These are phyloP conservation scores for Pichia sp. DNA, from an alignment of 1,139 yeast genomes.

Conservation along the genomic window DNA sequence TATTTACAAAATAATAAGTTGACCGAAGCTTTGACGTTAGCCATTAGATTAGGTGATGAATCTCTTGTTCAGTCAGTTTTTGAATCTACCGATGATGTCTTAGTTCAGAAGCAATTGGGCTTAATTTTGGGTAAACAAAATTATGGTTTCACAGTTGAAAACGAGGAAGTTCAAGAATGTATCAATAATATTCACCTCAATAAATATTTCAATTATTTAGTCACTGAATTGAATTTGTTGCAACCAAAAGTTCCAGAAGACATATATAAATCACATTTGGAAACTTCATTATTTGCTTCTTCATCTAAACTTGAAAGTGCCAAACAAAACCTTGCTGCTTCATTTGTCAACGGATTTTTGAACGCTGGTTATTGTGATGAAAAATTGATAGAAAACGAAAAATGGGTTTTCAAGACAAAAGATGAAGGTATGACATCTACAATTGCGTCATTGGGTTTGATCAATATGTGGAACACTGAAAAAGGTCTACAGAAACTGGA, in stretches of 20 bases:
- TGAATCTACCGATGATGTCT: slow-evolving; percentile 59
- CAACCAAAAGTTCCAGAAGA: slow-evolving; percentile 95
- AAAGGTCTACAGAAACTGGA: slow-evolving; percentile 89
- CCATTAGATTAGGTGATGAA: slow-evolving; percentile 83
- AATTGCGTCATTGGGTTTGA: slow-evolving; percentile 85
- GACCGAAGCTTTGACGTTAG: slow-evolving; percentile 85
- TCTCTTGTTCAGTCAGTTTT: slow-evolving; percentile 72
- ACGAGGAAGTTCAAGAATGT: slow-evolving; percentile 77
- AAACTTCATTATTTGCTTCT: slow-evolving; percentile 40
- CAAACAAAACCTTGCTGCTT: slow-evolving; percentile 90
- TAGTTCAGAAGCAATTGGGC: slow-evolving; percentile 83
- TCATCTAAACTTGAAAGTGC: slow-evolving; percentile 79
- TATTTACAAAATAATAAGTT: slow-evolving; percentile 72
- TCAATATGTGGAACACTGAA: slow-evolving; percentile 85
- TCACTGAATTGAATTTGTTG: slow-evolving; percentile 77
- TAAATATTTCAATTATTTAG: slow-evolving; percentile 72
- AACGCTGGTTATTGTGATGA: slow-evolving; percentile 89
- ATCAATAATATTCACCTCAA: slow-evolving; percentile 73
- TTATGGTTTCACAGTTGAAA: slow-evolving; percentile 60
- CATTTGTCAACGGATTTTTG: slow-evolving; percentile 86
- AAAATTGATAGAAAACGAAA: slow-evolving; percentile 62
- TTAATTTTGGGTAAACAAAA: slow-evolving; percentile 84
- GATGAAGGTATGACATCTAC: slow-evolving; percentile 92
- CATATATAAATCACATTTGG: slow-evolving; percentile 85
- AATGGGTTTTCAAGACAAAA: slow-evolving; percentile 87